A percentile compares a stretch with the other conserved stretches of the same genome.
These are phyloP conservation scores for Diaporthe destruens DNA, from an alignment of 2,329 filamentous ascomycete genomes.

Conservation along the genomic window DNA sequence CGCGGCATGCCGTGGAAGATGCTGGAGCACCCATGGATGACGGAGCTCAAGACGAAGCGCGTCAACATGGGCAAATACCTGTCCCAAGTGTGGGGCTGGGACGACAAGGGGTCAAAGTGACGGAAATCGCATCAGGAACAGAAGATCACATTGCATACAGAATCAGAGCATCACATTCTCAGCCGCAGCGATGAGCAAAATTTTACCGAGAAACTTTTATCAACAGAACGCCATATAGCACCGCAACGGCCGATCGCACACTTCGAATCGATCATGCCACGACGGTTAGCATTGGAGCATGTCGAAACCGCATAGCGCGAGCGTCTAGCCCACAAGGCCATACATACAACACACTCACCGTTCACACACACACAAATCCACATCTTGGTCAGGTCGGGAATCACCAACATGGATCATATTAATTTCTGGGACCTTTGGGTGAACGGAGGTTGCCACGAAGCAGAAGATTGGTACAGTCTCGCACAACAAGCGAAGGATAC, in stretches of 20 bases:
- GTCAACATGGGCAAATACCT: constrained; percentile 98
- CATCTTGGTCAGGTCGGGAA: constrained; percentile 7
- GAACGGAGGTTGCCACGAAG: background rate
- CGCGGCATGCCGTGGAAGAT: constrained; percentile 97
- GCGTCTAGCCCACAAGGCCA: constrained; percentile 3
- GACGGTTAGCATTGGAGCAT: constrained; percentile 28
- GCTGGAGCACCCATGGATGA: constrained; percentile 99
- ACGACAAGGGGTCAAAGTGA: constrained; percentile 61
- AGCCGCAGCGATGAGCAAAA: background rate
- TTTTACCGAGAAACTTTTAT: constrained; percentile 4
- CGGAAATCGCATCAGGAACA: background rate
- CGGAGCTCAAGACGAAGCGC: constrained; percentile 94
- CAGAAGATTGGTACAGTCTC: constrained; percentile 16
- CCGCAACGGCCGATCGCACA: background rate
- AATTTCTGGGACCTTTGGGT: constrained; percentile 1
- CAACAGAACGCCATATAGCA: constrained; percentile 1
- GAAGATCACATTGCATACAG: constrained; percentile 12
- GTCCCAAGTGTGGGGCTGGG: constrained; percentile 97
- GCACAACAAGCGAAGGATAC: constrained; percentile 9
- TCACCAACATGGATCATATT: constrained; percentile 1
- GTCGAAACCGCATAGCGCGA: constrained; percentile 26
- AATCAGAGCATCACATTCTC: constrained; percentile 16
- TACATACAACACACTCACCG: background rate
- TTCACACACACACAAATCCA: background rate
- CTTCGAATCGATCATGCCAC: background rate